Percentiles rank a stretch among this genome's conserved stretches.
These are phyloP conservation scores for Sporisorium exsertum DNA, from an alignment of 1,284 basidiomycete genomes.

Conservation along the genomic window DNA sequence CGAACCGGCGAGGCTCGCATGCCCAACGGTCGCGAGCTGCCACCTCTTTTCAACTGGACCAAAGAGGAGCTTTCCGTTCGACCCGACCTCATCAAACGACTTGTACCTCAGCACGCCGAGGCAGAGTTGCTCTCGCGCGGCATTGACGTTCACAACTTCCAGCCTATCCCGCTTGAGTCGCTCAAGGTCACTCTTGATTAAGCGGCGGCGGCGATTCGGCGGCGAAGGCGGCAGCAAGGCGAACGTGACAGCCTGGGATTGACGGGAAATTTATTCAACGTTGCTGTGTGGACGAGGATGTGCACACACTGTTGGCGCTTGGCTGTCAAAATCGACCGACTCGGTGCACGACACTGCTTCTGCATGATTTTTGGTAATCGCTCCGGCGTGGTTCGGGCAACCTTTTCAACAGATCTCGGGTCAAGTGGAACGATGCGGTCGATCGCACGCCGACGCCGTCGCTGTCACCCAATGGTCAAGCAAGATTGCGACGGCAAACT, in stretches of 20 bases:
- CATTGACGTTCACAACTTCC: conserved; percentile 88
- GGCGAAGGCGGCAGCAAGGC: neutral
- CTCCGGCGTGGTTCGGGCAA: neutral
- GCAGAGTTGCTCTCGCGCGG: conserved; percentile 84
- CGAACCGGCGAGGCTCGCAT: conserved; percentile 82
- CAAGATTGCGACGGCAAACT: neutral
- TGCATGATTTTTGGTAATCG: neutral
- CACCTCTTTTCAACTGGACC: conserved; percentile 93
- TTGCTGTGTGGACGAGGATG: neutral
- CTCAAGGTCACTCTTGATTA: conserved; percentile 69
- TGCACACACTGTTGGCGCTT: neutral
- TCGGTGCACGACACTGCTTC: neutral
- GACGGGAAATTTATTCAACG: neutral
- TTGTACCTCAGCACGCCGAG: conserved; percentile 91
- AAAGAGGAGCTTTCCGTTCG: conserved; percentile 95
- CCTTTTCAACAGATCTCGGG: neutral
- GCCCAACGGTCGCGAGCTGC: conserved; percentile 97
- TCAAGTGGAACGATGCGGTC: neutral
- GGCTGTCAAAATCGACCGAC: neutral
- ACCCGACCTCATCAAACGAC: conserved; percentile 89
- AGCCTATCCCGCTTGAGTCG: conserved; percentile 69
- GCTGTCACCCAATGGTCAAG: neutral
- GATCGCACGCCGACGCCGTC: neutral
- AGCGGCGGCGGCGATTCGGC: conserved; percentile 7
- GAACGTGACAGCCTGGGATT: neutral